Base-by-base conservation (phyloP, 2,329 filamentous ascomycete species). In the Rhytidhysteron rufulum region DNA sequence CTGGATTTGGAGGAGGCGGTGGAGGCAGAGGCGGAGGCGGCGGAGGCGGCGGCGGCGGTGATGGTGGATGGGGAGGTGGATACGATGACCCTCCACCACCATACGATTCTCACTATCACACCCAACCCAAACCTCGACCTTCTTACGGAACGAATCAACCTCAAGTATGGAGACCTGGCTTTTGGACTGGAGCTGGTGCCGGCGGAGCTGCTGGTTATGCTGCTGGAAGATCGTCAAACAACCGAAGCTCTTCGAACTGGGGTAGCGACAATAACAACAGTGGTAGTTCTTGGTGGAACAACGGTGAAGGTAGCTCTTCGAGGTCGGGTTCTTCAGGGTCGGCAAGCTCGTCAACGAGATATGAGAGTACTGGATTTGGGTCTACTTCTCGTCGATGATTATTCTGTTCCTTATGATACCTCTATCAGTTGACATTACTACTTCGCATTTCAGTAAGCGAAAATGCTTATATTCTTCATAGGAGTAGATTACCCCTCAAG, bases 351-450 rank as follows among this genome's bases (percentile, higher is more conserved):
- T 68, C 70, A 6, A 69, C 73, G 11, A 75, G 78, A 39, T 74
- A 84, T 52, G 77, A 84, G 51, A 86, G 82, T 52, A 88, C 84
- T 1, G 85, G 85, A 0, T 88, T 86, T 56, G 85, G 85, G 7
- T 83, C 80, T 7, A 88, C 85, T 0, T 78, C 58, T 16, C 47
- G 65, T n/a, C 48, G 63, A 45, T 67, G 60, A 41, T n/a, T n/a
- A n/a, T n/a, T n/a, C n/a, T n/a, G n/a, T n/a, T n/a, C n/a, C n/a
- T n/a, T n/a, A n/a, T n/a, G n/a, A n/a, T n/a, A n/a, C n/a, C n/a
- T n/a, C n/a, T n/a, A n/a, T n/a, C n/a, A n/a, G n/a, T n/a, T n/a
- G n/a, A n/a, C n/a, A n/a, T n/a, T n/a, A n/a, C n/a, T n/a, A n/a
- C n/a, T n/a, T n/a, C n/a, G n/a, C n/a, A n/a, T n/a, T n/a, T n/a